Conservation (phyloP, 2,329 filamentous ascomycete genomes). For the Sphaerostilbella broomeana region DNA sequence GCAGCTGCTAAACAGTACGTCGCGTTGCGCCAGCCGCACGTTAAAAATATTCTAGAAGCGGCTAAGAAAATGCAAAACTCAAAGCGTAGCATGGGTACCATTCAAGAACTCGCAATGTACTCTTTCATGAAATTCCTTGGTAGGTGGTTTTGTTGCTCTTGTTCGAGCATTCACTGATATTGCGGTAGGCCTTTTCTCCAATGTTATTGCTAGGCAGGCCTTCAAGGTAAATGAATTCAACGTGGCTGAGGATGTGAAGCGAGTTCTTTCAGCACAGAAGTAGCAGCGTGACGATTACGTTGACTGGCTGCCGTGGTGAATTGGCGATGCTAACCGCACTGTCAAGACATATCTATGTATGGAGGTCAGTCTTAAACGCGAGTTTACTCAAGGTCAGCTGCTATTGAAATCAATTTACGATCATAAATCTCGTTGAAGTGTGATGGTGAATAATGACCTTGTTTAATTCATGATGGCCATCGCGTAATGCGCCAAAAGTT, state of each 20-base stretch:
- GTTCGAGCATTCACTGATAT: neutral
- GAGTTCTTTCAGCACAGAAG: no score
- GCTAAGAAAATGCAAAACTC: slow-evolving; percentile 13
- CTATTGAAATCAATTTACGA: no score
- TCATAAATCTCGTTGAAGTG: no score
- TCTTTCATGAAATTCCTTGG: slow-evolving; percentile 15
- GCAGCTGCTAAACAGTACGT: slow-evolving; percentile 17
- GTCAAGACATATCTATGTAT: no score
- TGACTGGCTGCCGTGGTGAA: no score
- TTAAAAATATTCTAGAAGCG: slow-evolving; percentile 15
- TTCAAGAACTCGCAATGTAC: slow-evolving; percentile 18
- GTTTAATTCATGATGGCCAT: no score
- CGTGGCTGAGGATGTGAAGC: slow-evolving; percentile 15
- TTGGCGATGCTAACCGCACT: no score
- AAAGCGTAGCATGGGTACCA: slow-evolving; percentile 16
- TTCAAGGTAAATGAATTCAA: slow-evolving; percentile 14
- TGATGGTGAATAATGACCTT: no score
- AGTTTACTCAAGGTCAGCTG: no score
- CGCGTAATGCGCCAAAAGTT: no score
- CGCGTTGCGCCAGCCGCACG: slow-evolving; percentile 15
- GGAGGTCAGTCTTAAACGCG: no score
- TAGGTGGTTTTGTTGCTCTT: slow-evolving; percentile 3
- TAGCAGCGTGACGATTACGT: no score
- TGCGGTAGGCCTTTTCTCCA: slow-evolving; percentile 15
- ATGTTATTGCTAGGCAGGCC: slow-evolving; percentile 7